Evolutionary conservation across 805 yeast genomes (phyloP).

Genomic region (Monosporozyma aerobia): DNA sequence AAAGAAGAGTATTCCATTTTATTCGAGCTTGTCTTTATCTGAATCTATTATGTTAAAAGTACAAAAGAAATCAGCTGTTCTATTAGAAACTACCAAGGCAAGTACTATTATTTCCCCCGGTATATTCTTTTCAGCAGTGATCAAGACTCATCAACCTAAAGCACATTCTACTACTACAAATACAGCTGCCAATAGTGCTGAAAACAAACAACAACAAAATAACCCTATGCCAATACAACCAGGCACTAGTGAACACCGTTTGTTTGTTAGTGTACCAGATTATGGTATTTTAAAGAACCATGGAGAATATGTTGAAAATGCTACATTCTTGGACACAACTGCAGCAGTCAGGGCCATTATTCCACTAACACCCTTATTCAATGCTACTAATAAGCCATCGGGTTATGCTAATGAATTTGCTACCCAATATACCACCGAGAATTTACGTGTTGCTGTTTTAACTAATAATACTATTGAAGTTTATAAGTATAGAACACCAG

Average conservation of each 20-base stretch:
- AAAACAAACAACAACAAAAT: neutral
- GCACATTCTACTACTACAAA: slow-evolving; percentile 12
- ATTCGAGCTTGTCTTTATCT: slow-evolving; percentile 21
- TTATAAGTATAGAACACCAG: slow-evolving; percentile 73
- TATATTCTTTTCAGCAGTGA: slow-evolving; percentile 63
- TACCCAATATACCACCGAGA: slow-evolving; percentile 63
- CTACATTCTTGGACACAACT: slow-evolving; percentile 57
- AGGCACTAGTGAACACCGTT: slow-evolving; percentile 28
- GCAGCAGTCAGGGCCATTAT: slow-evolving; percentile 64
- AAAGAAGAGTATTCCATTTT: slow-evolving; percentile 27
- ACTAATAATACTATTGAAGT: slow-evolving; percentile 72
- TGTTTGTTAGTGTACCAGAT: slow-evolving; percentile 76
- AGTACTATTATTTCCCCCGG: slow-evolving; percentile 73
- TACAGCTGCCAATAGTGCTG: neutral
- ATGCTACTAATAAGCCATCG: slow-evolving; percentile 62
- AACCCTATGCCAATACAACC: neutral
- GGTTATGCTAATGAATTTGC: slow-evolving; percentile 85
- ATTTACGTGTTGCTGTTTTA: slow-evolving; percentile 69
- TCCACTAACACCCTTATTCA: slow-evolving; percentile 59
- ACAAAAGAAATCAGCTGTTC: slow-evolving; percentile 44
- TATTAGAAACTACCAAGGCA: slow-evolving; percentile 49
- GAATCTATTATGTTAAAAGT: slow-evolving; percentile 35
- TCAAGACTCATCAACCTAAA: slow-evolving; percentile 18
- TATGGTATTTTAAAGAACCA: slow-evolving; percentile 73
- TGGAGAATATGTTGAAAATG: slow-evolving; percentile 67